phyloP scores from a whole-genome alignment of 2,329 filamentous ascomycete genomes.

The Ceratocystis diversiconidia region DNA sequence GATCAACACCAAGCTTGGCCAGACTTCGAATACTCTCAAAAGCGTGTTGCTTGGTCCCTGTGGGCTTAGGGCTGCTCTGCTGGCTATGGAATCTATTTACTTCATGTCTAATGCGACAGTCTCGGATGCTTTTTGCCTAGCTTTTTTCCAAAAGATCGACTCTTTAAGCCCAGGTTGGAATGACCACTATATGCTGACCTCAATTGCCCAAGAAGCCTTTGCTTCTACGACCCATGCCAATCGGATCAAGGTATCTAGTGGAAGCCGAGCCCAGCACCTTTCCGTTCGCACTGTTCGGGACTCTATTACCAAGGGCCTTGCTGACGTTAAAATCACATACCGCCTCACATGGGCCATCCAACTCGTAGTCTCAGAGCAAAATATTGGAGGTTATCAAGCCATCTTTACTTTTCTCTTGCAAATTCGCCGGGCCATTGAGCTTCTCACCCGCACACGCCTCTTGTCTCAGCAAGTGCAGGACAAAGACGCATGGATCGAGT shows the following conservation, averaged over 20 bases:
- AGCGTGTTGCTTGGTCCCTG: constrained; percentile 54
- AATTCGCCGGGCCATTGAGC: constrained; percentile 52
- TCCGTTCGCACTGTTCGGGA: constrained; percentile 35
- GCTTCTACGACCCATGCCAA: constrained; percentile 44
- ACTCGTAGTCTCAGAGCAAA: constrained; percentile 58
- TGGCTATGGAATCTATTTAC: constrained; percentile 58
- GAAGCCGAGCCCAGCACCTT: constrained; percentile 27
- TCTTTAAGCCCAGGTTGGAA: constrained; percentile 49
- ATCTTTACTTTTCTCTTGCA: constrained; percentile 68
- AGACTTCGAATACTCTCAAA: constrained; percentile 52
- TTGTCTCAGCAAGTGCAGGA: constrained; percentile 29
- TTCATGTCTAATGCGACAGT: constrained; percentile 60
- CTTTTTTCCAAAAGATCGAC: constrained; percentile 64
- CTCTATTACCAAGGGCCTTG: constrained; percentile 44
- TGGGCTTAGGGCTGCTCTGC: constrained; percentile 49
- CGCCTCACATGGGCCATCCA: constrained; percentile 50
- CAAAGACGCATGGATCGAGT: constrained; percentile 29
- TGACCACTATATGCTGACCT: constrained; percentile 68
- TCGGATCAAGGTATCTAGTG: constrained; percentile 46
- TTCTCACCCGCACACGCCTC: constrained; percentile 44
- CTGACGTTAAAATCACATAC: constrained; percentile 52
- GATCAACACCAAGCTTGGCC: constrained; percentile 59
- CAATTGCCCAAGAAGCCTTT: constrained; percentile 61
- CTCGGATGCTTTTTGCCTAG: constrained; percentile 49
- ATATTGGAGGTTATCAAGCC: constrained; percentile 52